Evolutionary conservation across 2,329 filamentous ascomycete species (phyloP).

Genomic region (Gremmenia infestans): DNA sequence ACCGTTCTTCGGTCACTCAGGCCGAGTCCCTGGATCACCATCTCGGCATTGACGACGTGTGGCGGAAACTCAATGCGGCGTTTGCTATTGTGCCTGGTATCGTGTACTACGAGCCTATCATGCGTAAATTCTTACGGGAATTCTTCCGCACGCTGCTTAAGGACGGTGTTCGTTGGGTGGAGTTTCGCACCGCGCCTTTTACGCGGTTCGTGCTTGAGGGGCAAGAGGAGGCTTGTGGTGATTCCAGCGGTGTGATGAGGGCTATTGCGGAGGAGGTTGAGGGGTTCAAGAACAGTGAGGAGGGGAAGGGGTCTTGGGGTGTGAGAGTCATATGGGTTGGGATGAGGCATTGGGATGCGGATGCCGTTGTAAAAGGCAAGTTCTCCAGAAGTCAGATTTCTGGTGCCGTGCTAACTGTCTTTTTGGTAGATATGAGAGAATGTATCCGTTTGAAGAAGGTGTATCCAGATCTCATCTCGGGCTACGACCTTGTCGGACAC

Average conservation of each 20-base stretch:
- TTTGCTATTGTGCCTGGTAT: constrained; percentile 69
- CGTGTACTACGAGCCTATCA: constrained; percentile 83
- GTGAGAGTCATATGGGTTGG: constrained; percentile 76
- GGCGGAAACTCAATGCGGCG: constrained; percentile 69
- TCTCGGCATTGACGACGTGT: constrained; percentile 77
- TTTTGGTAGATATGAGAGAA: constrained; percentile 64
- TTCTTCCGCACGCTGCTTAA: constrained; percentile 64
- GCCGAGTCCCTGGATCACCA: constrained; percentile 71
- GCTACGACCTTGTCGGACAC: constrained; percentile 83
- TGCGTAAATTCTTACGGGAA: constrained; percentile 65
- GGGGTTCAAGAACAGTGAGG: constrained; percentile 62
- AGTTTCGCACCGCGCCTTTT: constrained; percentile 58
- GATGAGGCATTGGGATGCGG: constrained; percentile 56
- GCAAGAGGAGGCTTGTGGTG: constrained; percentile 49
- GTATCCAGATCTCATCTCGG: constrained; percentile 72
- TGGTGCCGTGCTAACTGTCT: not conserved
- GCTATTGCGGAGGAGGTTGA: constrained; percentile 71
- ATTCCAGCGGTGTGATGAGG: constrained; percentile 49
- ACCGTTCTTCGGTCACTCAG: constrained; percentile 62
- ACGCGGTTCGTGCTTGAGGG: constrained; percentile 63
- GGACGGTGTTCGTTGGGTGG: constrained; percentile 79
- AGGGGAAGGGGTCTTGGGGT: constrained; percentile 74
- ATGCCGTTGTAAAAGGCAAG: constrained; percentile 56
- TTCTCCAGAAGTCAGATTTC: not conserved
- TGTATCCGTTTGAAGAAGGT: constrained; percentile 75